Conservation (phyloP, 2,329 filamentous ascomycete species). For the Sclerotiophoma versabilis region DNA sequence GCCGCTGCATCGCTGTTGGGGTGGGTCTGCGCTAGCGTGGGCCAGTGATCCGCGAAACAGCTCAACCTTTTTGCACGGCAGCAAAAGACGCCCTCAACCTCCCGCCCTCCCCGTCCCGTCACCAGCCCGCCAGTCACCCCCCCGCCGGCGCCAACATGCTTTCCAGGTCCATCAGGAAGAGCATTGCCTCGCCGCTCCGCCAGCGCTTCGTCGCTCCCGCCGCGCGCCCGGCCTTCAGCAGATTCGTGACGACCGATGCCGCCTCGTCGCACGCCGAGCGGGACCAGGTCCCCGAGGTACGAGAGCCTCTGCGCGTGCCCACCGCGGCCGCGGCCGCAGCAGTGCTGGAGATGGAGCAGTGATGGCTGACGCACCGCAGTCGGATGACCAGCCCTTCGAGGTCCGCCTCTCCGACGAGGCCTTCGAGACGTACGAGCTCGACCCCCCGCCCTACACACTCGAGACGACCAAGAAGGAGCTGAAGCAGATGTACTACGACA, state of each 20-base stretch:
- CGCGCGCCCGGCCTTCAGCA: constrained; percentile 50
- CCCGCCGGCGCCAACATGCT: constrained; percentile 44
- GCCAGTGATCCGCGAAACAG: constrained; percentile 5
- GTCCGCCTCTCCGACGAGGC: constrained; percentile 95
- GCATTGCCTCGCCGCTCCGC: constrained; percentile 49
- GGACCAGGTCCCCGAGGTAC: constrained; percentile 71
- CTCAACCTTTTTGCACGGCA: constrained; percentile 17
- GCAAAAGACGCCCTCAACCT: constrained; percentile 4
- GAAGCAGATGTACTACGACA: constrained; percentile 99
- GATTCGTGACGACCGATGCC: constrained; percentile 93
- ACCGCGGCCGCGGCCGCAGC: neutral
- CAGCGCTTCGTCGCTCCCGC: constrained; percentile 47
- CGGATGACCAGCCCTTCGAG: constrained; percentile 92
- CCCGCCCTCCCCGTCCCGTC: constrained; percentile 24
- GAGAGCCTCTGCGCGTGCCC: constrained; percentile 32
- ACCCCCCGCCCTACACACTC: constrained; percentile 91
- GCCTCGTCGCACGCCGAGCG: constrained; percentile 89
- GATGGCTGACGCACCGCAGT: constrained; percentile 60
- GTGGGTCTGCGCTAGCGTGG: constrained; percentile 7
- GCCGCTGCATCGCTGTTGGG: constrained; percentile 5
- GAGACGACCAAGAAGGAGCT: constrained; percentile 96
- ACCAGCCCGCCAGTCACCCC: constrained; percentile 26
- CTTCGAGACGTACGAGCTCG: constrained; percentile 99
- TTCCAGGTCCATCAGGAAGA: constrained; percentile 50
- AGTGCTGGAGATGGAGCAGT: constrained; percentile 1